phyloP scores from a whole-genome alignment of 495 filamentous ascomycete species.

The Neurospora sp. region DNA sequence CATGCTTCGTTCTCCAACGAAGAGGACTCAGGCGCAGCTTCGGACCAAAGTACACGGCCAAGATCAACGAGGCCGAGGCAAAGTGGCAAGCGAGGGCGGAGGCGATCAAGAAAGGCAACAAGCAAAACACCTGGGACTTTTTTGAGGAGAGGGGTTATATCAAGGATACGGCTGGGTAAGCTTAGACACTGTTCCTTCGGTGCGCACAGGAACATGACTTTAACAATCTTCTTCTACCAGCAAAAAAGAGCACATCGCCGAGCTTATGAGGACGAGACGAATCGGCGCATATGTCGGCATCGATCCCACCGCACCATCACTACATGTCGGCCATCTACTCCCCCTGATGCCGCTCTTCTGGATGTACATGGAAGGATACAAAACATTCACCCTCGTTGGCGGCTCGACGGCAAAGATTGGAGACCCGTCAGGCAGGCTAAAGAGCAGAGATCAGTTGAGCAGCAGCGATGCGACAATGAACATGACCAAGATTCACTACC shows the following conservation, averaged over 20 bases:
- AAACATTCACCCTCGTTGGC: conserved; percentile 66
- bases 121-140: conserved; percentile 52
- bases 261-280: conserved; percentile 57
- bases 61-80: conserved; percentile 42
- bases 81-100: conserved; percentile 47
- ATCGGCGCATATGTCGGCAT: conserved; percentile 81
- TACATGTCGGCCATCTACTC: conserved; percentile 88
- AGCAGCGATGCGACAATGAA: conserved; percentile 52
- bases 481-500: conserved; percentile 65
- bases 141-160: conserved; percentile 75
- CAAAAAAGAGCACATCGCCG: conserved; percentile 53
- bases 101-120: conserved; percentile 49
- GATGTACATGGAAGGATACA: conserved; percentile 78
- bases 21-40: conserved; percentile 10
- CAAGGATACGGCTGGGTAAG: conserved; percentile 73
- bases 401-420: conserved; percentile 80
- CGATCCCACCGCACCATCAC: conserved; percentile 81
- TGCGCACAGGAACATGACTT: neutral
- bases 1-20: neutral
- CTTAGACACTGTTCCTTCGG: neutral
- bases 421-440: conserved; percentile 71
- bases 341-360: conserved; percentile 92
- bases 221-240: conserved; percentile 4
- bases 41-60: conserved; percentile 37
- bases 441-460: conserved; percentile 50